Percentiles rank a stretch among this genome's conserved stretches.
Evolutionary conservation across 306 rosid genomes (phyloP).

Genomic region (Acacia confusa): DNA sequence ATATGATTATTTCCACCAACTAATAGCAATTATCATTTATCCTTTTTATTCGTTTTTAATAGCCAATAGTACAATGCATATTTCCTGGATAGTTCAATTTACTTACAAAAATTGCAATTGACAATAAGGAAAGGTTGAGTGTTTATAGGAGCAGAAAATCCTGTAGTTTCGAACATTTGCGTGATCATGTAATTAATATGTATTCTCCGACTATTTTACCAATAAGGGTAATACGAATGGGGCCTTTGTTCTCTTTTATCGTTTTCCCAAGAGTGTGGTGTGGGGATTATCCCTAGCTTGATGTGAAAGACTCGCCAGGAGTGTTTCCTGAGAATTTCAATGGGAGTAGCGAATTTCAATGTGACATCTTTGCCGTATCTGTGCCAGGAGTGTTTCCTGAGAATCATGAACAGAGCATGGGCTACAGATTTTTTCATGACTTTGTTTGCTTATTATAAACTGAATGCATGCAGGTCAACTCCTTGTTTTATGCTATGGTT

Average conservation of each 20-base stretch:
- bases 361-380: not conserved
- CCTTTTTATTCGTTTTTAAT: not conserved
- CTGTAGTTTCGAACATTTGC: not conserved
- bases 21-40: not conserved
- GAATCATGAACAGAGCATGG: not conserved
- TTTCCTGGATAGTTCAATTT: not conserved
- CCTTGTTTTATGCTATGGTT: conserved; percentile 1
- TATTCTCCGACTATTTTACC: not conserved
- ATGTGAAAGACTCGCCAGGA: not conserved
- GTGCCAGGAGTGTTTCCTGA: not conserved
- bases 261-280: not conserved
- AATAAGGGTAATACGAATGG: not conserved
- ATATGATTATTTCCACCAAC: not conserved
- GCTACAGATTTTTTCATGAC: not conserved
- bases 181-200: not conserved
- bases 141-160: not conserved
- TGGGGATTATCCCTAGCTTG: not conserved
- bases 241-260: not conserved
- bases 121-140: not conserved
- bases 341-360: not conserved
- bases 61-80: not conserved
- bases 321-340: too few relatives aligned
- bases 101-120: not conserved
- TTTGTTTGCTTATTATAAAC: not conserved
- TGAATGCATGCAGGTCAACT: not conserved